Conservation (phyloP, 1,284 basidiomycete species). For the Apiotrichum domesticum region DNA sequence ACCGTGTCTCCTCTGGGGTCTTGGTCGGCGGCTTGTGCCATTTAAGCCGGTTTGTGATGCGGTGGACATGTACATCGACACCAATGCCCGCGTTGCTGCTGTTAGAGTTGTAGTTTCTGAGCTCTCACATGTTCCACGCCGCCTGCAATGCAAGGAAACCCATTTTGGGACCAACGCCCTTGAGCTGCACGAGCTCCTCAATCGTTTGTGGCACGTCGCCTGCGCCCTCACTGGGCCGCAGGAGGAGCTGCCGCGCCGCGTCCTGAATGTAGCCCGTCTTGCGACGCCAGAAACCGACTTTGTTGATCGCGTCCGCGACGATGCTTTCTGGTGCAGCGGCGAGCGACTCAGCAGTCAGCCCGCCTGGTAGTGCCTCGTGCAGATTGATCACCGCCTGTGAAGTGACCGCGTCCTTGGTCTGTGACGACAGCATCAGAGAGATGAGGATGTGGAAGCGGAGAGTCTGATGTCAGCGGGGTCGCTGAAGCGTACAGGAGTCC, state of each 20-base stretch:
- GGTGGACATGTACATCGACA: slow-evolving; percentile 91
- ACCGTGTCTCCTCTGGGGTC: slow-evolving; percentile 82
- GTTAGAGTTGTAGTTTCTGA: neutral
- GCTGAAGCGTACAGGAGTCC: neutral
- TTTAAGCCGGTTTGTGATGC: slow-evolving; percentile 83
- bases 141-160: slow-evolving; percentile 75
- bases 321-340: slow-evolving; percentile 58
- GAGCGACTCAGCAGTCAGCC: slow-evolving; percentile 67
- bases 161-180: slow-evolving; percentile 91
- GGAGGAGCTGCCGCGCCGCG: slow-evolving; percentile 64
- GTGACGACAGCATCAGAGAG: slow-evolving; percentile 89
- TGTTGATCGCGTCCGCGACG: slow-evolving; percentile 70
- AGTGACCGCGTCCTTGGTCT: slow-evolving; percentile 87
- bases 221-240: slow-evolving; percentile 40
- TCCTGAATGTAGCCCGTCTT: slow-evolving; percentile 71
- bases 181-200: slow-evolving; percentile 73
- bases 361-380: slow-evolving; percentile 66
- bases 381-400: slow-evolving; percentile 75
- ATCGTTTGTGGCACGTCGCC: slow-evolving; percentile 78
- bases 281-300: slow-evolving; percentile 88
- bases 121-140: slow-evolving; percentile 71
- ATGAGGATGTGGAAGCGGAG: slow-evolving; percentile 77
- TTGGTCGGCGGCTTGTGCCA: slow-evolving; percentile 84
- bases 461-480: slow-evolving; percentile 51
- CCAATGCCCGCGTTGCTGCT: slow-evolving; percentile 85